These are phyloP conservation scores for Dryadomyces quercivorus DNA, from an alignment of 2,329 filamentous ascomycete genomes.

Conservation along the genomic window DNA sequence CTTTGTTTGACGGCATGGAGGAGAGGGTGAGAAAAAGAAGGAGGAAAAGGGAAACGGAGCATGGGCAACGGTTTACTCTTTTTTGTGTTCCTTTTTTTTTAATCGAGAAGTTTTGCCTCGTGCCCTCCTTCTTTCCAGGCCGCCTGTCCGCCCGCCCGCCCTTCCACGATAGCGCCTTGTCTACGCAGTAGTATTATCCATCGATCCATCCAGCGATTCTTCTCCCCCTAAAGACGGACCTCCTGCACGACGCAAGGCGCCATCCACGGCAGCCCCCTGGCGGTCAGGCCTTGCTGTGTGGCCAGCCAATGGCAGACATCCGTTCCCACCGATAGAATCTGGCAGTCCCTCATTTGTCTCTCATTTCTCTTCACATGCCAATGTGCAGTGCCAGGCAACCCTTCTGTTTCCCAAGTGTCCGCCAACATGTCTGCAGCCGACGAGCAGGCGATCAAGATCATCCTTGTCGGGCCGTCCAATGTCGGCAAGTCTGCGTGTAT, in stretches of 20 bases:
- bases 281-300: too few species aligned
- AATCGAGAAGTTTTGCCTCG: background rate
- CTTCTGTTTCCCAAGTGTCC: background rate
- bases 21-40: background rate
- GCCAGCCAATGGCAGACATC: background rate
- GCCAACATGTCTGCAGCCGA: slow-evolving; percentile 25
- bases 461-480: slow-evolving; percentile 43
- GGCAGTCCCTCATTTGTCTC: background rate
- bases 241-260: background rate
- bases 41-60: slow-evolving; percentile 4
- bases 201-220: too few species aligned
- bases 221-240: too few species aligned
- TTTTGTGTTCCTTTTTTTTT: slow-evolving; percentile 2
- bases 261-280: background rate
- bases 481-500: slow-evolving; percentile 42
- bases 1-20: background rate
- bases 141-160: too few species aligned
- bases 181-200: too few species aligned
- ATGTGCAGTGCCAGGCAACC: background rate
- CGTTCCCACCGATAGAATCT: background rate
- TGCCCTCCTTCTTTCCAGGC: background rate
- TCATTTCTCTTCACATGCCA: background rate
- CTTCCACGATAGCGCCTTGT: too few species aligned
- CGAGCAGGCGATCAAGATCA: slow-evolving; percentile 37
- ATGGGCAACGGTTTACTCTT: slow-evolving; percentile 7